Percentiles rank a stretch among this genome's conserved stretches.
Evolutionary conservation across 306 rosid species (phyloP).

Genomic region (Trichosanthes truncata): DNA sequence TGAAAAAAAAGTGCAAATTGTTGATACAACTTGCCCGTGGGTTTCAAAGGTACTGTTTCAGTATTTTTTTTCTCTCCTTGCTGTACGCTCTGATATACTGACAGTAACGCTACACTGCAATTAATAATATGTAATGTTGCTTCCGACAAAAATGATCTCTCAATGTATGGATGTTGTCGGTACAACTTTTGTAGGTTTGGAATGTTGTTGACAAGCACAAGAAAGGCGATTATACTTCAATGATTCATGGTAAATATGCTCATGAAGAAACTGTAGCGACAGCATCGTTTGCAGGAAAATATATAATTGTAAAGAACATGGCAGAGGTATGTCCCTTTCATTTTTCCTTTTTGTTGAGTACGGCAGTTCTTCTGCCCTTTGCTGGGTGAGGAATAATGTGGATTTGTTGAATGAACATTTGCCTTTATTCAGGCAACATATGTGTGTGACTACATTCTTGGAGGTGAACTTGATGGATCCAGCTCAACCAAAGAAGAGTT

Average conservation of each 20-base stretch:
- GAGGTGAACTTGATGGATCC: slow-evolving; percentile 79
- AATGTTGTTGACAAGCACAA: slow-evolving; percentile 86
- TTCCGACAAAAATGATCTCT: background rate
- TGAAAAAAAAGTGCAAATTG: slow-evolving; percentile 73
- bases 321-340: slow-evolving; percentile 43
- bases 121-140: background rate
- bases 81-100: background rate
- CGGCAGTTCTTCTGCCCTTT: background rate
- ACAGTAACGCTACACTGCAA: background rate
- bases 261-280: slow-evolving; percentile 97
- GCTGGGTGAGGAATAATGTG: background rate
- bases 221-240: slow-evolving; percentile 82
- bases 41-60: slow-evolving; percentile 64
- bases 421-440: slow-evolving; percentile 56
- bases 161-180: slow-evolving; percentile 18
- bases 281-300: slow-evolving; percentile 94
- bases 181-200: slow-evolving; percentile 64
- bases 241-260: slow-evolving; percentile 83
- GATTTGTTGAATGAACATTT: background rate
- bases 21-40: slow-evolving; percentile 99
- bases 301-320: slow-evolving; percentile 78
- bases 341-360: background rate
- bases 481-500: slow-evolving; percentile 83
- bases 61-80: background rate
- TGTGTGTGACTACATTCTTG: slow-evolving; percentile 88